Percentiles rank a stretch among this genome's conserved stretches.
These are phyloP conservation scores for Harringtonia aguacate DNA, from an alignment of 2,329 filamentous ascomycete species.

Conservation along the genomic window DNA sequence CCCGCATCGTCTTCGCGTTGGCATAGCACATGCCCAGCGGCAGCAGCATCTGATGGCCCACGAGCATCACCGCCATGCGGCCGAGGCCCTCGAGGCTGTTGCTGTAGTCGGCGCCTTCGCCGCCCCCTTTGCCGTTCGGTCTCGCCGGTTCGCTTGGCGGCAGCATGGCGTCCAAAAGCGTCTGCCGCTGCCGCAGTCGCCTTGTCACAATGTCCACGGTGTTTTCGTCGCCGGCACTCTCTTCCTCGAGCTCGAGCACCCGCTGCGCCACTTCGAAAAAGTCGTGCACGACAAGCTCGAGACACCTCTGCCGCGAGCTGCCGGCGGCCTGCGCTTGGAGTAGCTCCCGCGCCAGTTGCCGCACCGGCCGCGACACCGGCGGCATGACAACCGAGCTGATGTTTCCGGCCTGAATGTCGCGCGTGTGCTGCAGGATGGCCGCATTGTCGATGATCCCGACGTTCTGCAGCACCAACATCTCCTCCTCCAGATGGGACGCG, in stretches of 20 bases:
- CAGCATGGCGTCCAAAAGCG: slow-evolving; percentile 10
- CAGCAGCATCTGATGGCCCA: slow-evolving; percentile 10
- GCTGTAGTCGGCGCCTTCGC: background rate
- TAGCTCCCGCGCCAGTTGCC: slow-evolving; percentile 9
- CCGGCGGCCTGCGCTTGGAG: too few relatives aligned
- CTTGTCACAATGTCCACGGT: slow-evolving; percentile 4
- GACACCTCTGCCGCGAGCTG: background rate
- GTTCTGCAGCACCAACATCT: slow-evolving; percentile 7
- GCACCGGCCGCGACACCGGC: slow-evolving; percentile 7
- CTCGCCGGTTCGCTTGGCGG: background rate
- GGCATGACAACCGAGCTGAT: slow-evolving; percentile 6
- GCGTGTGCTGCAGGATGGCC: slow-evolving; percentile 2
- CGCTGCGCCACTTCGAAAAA: slow-evolving; percentile 10
- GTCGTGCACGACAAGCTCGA: slow-evolving; percentile 8
- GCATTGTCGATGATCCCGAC: slow-evolving; percentile 3
- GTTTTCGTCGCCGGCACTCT: background rate
- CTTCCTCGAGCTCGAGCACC: background rate
- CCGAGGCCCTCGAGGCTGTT: slow-evolving; percentile 1
- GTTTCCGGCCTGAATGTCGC: slow-evolving; percentile 5
- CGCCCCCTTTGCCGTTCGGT: too few relatives aligned
- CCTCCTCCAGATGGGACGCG: slow-evolving; percentile 5
- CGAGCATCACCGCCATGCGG: slow-evolving; percentile 7
- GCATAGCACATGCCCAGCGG: slow-evolving; percentile 8
- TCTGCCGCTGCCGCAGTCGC: slow-evolving; percentile 9
- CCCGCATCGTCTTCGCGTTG: slow-evolving; percentile 11